Evolutionary conservation across 192 early-diverging fungal species (phyloP), one percentile per base, ranked within the genome.

Genomic region (Phycomyces blakesleeanus): DNA sequence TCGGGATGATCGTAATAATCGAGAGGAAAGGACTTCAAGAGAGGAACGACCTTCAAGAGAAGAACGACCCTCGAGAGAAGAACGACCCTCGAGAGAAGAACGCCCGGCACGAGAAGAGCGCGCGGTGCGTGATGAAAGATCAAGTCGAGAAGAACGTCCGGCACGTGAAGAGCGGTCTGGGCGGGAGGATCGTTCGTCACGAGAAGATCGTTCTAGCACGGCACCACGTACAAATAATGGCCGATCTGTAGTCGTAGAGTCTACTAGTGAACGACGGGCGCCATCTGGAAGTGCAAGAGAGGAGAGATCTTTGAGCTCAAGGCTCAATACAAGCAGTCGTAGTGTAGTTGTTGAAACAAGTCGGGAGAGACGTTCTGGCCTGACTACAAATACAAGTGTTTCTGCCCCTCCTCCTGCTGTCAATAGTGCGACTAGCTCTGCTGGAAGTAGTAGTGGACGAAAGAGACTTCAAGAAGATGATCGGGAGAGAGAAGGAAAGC

Each of bases 391-490:
- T 11, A 14, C 44, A 47, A 47, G 11, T 47, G 44, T 47, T 11
- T 47, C 44, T 14, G 44, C 18, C 3, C 44, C 18, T 47, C 44
- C 44, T 18, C 12, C 44, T 2, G 44, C 44, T 12, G 11, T 18
- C 44, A 58, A 18, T 21, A 58, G 56, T 20, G 39, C 16, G 39
- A 20, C 10, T 39, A 58, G 39, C 20, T 40, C 22, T 37, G 56
- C n/a, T n/a, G 56, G 56, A 41, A 58, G 56, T 24, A 58, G 39
- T 40, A n/a, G 56, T 1, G 49, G 50, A 50, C 44, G 59, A 4
- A 27, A 42, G 0, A 34, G 58, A 44, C 20, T 27, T 0, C 25
- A 29, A 38, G 59, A 51, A 34, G 44, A 49, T n/a, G 59, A 61
- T 24, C 59, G 59, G 1, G 59, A 61, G 0, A 42, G 59, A 29